phyloP scores from a whole-genome alignment of 352 stramenopile species.

The Phytophthora pseudosyringae region DNA sequence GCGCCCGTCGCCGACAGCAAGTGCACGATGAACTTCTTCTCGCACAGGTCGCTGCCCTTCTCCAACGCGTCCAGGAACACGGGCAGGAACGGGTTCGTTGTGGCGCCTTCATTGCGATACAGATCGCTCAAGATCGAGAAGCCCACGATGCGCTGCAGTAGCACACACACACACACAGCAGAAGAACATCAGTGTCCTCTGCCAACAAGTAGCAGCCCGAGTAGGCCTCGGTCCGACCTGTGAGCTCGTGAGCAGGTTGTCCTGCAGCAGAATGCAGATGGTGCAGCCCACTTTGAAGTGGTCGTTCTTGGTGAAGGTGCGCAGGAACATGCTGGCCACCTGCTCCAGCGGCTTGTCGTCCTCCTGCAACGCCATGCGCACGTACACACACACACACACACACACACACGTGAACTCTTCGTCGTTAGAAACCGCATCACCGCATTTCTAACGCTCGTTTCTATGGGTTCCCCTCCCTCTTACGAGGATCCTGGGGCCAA shows the following conservation, averaged over 20 bases:
- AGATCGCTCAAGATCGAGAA: slow-evolving; percentile 89
- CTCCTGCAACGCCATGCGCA: slow-evolving; percentile 52
- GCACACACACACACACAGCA: background rate
- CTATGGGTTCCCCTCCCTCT: slow-evolving; percentile 8
- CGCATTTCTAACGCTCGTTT: slow-evolving; percentile 20
- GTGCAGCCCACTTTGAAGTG: slow-evolving; percentile 92
- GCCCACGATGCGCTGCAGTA: slow-evolving; percentile 76
- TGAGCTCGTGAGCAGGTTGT: slow-evolving; percentile 91
- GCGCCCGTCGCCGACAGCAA: slow-evolving; percentile 56
- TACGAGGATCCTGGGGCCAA: background rate
- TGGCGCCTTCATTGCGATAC: slow-evolving; percentile 78
- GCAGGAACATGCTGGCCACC: slow-evolving; percentile 69
- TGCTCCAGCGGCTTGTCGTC: slow-evolving; percentile 86
- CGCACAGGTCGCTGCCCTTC: slow-evolving; percentile 66
- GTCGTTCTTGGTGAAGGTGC: slow-evolving; percentile 89
- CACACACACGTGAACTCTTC: background rate
- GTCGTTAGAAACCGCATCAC: slow-evolving; percentile 14
- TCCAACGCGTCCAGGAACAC: slow-evolving; percentile 88
- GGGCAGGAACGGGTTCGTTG: slow-evolving; percentile 88
- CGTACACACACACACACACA: background rate
- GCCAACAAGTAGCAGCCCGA: background rate
- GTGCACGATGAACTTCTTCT: slow-evolving; percentile 84
- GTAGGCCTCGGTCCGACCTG: slow-evolving; percentile 49
- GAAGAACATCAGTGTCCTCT: background rate
- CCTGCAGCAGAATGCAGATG: slow-evolving; percentile 89